Evolutionary conservation across 73 alveolate species (phyloP), one percentile per base, ranked within the genome.

Genomic region (Tetrahymena elliotti): DNA sequence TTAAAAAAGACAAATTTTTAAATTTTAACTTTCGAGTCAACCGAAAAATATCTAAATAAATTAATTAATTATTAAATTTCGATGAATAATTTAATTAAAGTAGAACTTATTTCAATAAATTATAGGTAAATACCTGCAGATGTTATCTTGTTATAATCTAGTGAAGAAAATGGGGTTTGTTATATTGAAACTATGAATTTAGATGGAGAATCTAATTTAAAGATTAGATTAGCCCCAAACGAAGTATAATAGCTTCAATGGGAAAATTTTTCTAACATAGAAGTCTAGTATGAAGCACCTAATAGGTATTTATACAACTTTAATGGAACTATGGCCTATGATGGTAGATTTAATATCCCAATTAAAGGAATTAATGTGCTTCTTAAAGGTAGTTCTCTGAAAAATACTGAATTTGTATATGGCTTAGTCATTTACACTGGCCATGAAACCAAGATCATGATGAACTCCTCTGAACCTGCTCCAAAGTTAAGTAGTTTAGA

Each of bases 341-440:
- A 88, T 8, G 94, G 39, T 12, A 88, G 39, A n/a, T 34, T 84
- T 35, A 31, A 94, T 52, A 34, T 94, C 83, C 33, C 96, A 16
- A 93, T 97, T 15, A 96, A 94, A 35, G 97, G 94, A 41, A 93
- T 97, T 52, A 96, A 96, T 95, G 94, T 98, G 83, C 41, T 98
- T 35, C 94, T 98, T 94, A 93, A 99, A 41, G 99, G 99, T 8
- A 93, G 98, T 94, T 54, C 97, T 24, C 95, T 98, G 40, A 97
- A 97, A 40, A 97, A 97, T 95, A 98, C 99, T 4, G 98, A 95
- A 82, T 96, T 94, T 94, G 95, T 97, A 27, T 93, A 95, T 88
- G 99, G 99, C 24, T 82, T 96, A 54, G 98, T 97, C 8, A 98
- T 98, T 24, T 98, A 97, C 95, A 96, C 98, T 24, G 99, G 99